Percentiles rank a stretch among this genome's conserved stretches.
Conservation (phyloP, 768 basidiomycete species). For the Hirschioporus abietinus region DNA sequence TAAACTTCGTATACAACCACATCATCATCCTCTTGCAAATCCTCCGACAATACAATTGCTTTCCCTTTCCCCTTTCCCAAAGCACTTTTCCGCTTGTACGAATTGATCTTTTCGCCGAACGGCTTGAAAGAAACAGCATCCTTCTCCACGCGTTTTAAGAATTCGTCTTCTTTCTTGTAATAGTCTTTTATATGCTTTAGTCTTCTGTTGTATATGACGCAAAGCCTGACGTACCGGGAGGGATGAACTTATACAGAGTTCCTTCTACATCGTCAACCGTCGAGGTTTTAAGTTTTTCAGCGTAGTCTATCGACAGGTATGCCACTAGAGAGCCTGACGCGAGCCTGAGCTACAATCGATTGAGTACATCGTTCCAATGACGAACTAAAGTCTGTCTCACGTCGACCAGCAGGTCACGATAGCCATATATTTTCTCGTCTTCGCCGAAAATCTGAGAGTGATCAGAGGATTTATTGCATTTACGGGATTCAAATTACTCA, state of each 20-base stretch:
- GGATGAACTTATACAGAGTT: constrained; percentile 70
- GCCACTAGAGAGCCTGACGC: constrained; percentile 82
- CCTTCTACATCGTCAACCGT: constrained; percentile 87
- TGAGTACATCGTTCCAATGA: background rate
- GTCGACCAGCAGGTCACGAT: constrained; percentile 76
- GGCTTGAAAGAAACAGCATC: constrained; percentile 81
- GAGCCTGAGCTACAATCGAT: constrained; percentile 58
- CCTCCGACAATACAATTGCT: constrained; percentile 25
- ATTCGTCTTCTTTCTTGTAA: constrained; percentile 58
- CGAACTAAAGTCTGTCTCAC: constrained; percentile 34
- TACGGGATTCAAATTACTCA: constrained; percentile 28
- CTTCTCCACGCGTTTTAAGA: constrained; percentile 63
- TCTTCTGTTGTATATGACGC: background rate
- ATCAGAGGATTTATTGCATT: background rate
- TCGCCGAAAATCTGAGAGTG: constrained; percentile 83
- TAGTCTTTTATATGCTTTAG: constrained; percentile 44
- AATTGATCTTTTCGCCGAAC: constrained; percentile 65
- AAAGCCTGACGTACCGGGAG: constrained; percentile 45
- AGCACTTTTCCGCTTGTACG: constrained; percentile 57
- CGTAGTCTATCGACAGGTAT: constrained; percentile 64
- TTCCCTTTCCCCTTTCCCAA: constrained; percentile 53
- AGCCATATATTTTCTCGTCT: constrained; percentile 95
- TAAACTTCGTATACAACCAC: constrained; percentile 83
- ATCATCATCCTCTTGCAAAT: constrained; percentile 47
- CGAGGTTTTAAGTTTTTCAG: constrained; percentile 56